phyloP scores from a whole-genome alignment of 805 yeast genomes.

The Yarrowia keelungensis region DNA sequence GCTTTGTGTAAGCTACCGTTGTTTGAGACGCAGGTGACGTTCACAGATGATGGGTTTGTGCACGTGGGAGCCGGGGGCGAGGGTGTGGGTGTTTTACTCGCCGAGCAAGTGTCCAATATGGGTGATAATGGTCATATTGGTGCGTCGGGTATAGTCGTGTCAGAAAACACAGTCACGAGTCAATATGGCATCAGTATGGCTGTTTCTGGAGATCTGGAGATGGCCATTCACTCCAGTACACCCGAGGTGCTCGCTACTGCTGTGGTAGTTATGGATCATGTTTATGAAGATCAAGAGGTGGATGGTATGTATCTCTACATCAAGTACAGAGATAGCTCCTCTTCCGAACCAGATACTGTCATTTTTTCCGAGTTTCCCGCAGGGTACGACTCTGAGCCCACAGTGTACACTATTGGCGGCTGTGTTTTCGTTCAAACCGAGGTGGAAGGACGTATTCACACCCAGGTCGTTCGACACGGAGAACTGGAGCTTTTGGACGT shows the following conservation, averaged over 20 bases:
- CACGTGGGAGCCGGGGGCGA: neutral
- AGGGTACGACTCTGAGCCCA: slow-evolving; percentile 14
- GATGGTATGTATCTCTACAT: slow-evolving; percentile 21
- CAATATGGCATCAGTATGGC: neutral
- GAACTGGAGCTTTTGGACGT: slow-evolving; percentile 5
- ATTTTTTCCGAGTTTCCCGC: slow-evolving; percentile 3
- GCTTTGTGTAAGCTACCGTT: slow-evolving; percentile 1
- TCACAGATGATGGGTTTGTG: neutral
- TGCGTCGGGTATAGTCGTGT: neutral
- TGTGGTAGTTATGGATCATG: slow-evolving; percentile 11
- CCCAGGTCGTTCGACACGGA: slow-evolving; percentile 11
- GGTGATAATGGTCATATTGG: too few relatives aligned
- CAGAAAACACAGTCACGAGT: neutral
- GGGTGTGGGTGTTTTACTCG: neutral
- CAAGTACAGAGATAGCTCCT: neutral
- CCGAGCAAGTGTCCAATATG: too few relatives aligned
- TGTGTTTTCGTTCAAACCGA: slow-evolving; percentile 25
- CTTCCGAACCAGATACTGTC: neutral
- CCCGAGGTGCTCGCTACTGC: slow-evolving; percentile 8
- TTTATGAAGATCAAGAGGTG: neutral
- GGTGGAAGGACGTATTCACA: slow-evolving; percentile 3
- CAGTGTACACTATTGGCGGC: neutral
- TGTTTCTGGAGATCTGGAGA: neutral
- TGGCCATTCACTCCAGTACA: neutral
- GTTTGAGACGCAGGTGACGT: slow-evolving; percentile 1